These are phyloP conservation scores for Incumbomyces lentus DNA, from an alignment of 2,329 filamentous ascomycete genomes.

Conservation along the genomic window DNA sequence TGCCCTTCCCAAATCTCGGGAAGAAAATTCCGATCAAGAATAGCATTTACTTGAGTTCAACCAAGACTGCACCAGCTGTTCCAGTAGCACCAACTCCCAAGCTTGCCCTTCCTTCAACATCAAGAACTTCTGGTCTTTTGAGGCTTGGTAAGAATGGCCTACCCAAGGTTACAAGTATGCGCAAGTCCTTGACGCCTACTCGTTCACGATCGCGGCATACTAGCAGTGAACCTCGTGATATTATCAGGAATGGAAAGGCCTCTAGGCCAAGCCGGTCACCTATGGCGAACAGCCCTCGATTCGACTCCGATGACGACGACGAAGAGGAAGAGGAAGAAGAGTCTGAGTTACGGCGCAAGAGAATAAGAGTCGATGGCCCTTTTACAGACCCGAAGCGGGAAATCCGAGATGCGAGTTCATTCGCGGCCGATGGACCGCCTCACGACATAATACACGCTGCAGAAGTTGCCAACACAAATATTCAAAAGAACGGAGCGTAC, in stretches of 20 bases:
- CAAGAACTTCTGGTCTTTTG: neutral
- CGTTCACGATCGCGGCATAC: conserved; percentile 14
- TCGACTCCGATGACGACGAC: conserved; percentile 24
- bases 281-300: conserved; percentile 16
- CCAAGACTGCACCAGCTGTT: neutral
- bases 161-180: conserved; percentile 7
- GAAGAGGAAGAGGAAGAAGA: conserved; percentile 21
- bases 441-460: conserved; percentile 40
- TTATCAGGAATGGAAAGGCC: conserved; percentile 13
- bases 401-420: conserved; percentile 36
- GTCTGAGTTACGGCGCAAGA: conserved; percentile 25
- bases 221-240: conserved; percentile 17
- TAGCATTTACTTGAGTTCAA: conserved; percentile 2
- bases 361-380: conserved; percentile 30
- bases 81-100: neutral
- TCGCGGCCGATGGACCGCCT: conserved; percentile 29
- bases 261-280: conserved; percentile 17
- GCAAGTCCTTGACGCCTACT: conserved; percentile 16
- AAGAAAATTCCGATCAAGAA: conserved; percentile 7
- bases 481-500: conserved; percentile 27
- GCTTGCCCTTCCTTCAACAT: neutral
- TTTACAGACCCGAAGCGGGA: conserved; percentile 33
- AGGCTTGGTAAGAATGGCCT: conserved; percentile 3
- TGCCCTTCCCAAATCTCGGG: neutral
- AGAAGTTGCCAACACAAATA: conserved; percentile 35